phyloP scores from a whole-genome alignment of 371 early-diverging fungal genomes.

The Amoeboaphelidium occidentale region DNA sequence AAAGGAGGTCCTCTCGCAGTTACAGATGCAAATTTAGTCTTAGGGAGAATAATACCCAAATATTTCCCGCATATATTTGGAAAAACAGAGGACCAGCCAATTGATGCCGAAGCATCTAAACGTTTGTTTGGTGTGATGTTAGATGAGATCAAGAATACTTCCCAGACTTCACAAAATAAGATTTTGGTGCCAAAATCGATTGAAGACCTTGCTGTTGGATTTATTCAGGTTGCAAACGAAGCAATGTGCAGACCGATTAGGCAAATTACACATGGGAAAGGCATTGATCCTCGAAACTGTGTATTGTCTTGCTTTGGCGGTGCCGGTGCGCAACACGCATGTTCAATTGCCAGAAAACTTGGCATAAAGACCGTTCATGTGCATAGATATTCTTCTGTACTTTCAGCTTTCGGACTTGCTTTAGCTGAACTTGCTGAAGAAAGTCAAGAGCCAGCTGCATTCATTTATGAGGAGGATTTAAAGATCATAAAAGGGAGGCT shows the following conservation, averaged over 20 bases:
- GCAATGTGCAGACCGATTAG: conserved; percentile 86
- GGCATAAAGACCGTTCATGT: conserved; percentile 58
- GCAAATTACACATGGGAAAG: conserved; percentile 75
- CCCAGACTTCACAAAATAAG: too few relatives aligned
- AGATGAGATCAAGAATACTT: conserved; percentile 25
- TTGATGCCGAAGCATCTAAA: conserved; percentile 38
- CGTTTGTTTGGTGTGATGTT: conserved; percentile 35
- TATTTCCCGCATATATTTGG: conserved; percentile 91
- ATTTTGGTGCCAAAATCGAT: conserved; percentile 2
- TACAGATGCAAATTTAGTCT: conserved; percentile 57
- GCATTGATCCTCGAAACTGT: conserved; percentile 62
- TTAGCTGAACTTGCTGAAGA: conserved; percentile 81
- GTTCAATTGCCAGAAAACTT: conserved; percentile 66
- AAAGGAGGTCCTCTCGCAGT: conserved; percentile 79
- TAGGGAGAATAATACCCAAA: conserved; percentile 62
- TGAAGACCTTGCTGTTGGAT: conserved; percentile 60
- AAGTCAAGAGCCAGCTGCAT: conserved; percentile 41
- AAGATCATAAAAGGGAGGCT: too few relatives aligned
- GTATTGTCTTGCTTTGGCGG: conserved; percentile 84
- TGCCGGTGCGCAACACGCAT: conserved; percentile 51
- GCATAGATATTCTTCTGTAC: conserved; percentile 63
- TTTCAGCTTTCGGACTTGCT: conserved; percentile 76
- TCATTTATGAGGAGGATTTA: background rate
- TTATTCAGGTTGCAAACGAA: conserved; percentile 80
- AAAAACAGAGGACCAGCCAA: conserved; percentile 46